A percentile compares a stretch with the other conserved stretches of the same genome.
Evolutionary conservation across 768 basidiomycete species (phyloP).

Genomic region (Coprinopsis sp.): DNA sequence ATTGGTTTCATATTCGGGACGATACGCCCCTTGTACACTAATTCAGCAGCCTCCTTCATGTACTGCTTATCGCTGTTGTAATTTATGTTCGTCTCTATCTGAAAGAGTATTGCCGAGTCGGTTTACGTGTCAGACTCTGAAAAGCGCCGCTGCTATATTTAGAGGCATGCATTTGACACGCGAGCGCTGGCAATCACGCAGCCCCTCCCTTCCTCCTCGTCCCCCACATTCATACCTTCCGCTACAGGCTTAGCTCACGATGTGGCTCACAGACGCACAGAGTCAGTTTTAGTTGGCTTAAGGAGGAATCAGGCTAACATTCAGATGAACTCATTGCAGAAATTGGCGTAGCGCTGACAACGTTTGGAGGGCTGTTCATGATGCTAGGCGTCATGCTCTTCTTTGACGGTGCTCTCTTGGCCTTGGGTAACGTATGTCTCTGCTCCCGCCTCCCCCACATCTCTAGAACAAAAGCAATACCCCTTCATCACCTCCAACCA

Average conservation of each 20-base stretch:
- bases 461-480: background rate
- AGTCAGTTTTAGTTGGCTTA: conserved; percentile 34
- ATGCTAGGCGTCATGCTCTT: conserved; percentile 92
- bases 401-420: conserved; percentile 93
- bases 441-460: background rate
- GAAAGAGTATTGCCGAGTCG: no score
- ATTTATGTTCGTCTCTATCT: no score
- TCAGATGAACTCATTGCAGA: conserved; percentile 41
- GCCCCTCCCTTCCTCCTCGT: conserved; percentile 5
- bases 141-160: no score
- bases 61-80: no score
- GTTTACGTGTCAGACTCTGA: no score
- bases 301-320: background rate
- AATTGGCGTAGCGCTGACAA: conserved; percentile 94
- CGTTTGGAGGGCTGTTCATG: conserved; percentile 95
- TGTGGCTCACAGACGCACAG: conserved; percentile 68
- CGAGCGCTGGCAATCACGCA: background rate
- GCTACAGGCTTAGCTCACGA: conserved; percentile 22
- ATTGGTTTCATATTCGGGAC: no score
- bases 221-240: background rate
- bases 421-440: conserved; percentile 83
- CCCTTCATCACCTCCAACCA: background rate
- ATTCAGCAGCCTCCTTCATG: no score
- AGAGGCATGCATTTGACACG: no score
- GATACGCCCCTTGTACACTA: no score